phyloP scores from a whole-genome alignment of 1,139 yeast genomes.

The Zhuliangozyma blackwelliae region DNA sequence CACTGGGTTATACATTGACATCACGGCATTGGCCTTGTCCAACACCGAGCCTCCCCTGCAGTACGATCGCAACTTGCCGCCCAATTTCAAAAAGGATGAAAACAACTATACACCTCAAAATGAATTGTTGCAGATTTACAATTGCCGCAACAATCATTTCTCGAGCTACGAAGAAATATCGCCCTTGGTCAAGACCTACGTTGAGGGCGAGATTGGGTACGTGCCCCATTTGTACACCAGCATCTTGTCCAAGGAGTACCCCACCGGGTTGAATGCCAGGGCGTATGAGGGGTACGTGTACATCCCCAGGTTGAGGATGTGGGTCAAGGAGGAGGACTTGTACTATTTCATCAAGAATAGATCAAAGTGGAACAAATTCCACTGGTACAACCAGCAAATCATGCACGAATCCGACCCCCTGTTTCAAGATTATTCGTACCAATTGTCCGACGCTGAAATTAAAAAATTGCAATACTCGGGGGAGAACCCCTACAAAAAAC shows the following conservation, averaged over 20 bases:
- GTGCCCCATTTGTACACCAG: slow-evolving; percentile 28
- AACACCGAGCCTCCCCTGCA: slow-evolving; percentile 29
- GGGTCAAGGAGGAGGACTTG: slow-evolving; percentile 21
- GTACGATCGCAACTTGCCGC: slow-evolving; percentile 14
- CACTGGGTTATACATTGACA: slow-evolving; percentile 37
- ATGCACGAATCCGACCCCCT: slow-evolving; percentile 8
- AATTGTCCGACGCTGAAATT: slow-evolving; percentile 20
- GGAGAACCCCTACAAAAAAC: slow-evolving; percentile 10
- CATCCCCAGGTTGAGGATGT: slow-evolving; percentile 26
- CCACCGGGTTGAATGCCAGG: slow-evolving; percentile 21
- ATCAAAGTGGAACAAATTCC: slow-evolving; percentile 24
- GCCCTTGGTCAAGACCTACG: slow-evolving; percentile 21
- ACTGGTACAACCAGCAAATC: slow-evolving; percentile 20
- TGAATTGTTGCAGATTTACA: slow-evolving; percentile 23
- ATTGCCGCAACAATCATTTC: slow-evolving; percentile 30
- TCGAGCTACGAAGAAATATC: slow-evolving; percentile 18
- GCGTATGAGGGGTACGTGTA: slow-evolving; percentile 22
- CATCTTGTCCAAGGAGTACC: slow-evolving; percentile 29
- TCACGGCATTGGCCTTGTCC: slow-evolving; percentile 30
- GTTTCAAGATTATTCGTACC: slow-evolving; percentile 15
- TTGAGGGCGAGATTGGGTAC: slow-evolving; percentile 41
- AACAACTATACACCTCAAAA: slow-evolving; percentile 4
- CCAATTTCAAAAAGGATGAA: slow-evolving; percentile 2
- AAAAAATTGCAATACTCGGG: slow-evolving; percentile 13
- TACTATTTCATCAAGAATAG: slow-evolving; percentile 17